Conservation (phyloP, 2,329 filamentous ascomycete species). For the Sporothrix curviconia region DNA sequence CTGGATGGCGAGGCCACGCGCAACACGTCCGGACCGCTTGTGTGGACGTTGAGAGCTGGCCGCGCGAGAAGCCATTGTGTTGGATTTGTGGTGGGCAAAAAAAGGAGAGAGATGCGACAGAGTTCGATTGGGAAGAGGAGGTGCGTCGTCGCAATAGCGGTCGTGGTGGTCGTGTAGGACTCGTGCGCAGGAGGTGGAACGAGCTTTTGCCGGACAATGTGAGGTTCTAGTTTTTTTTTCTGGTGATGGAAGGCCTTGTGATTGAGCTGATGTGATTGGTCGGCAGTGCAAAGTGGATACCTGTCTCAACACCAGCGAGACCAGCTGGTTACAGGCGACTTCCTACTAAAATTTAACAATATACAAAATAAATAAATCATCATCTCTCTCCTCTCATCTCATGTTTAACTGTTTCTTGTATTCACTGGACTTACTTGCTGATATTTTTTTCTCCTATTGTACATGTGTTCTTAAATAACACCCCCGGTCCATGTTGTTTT, state of each 20-base stretch:
- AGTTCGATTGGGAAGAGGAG: neutral
- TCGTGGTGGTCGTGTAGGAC: neutral
- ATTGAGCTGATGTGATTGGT: conserved; percentile 1
- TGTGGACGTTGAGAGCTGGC: conserved; percentile 3
- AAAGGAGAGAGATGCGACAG: neutral
- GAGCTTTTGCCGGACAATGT: neutral
- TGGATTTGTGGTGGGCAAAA: too few relatives aligned
- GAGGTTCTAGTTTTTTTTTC: conserved; percentile 7
- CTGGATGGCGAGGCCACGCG: too few relatives aligned
- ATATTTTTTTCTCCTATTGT: neutral
- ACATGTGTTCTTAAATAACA: neutral
- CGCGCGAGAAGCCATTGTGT: conserved; percentile 12
- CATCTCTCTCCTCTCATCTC: too few relatives aligned
- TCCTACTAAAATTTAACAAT: too few relatives aligned
- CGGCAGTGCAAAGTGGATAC: neutral
- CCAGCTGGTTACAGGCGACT: too few relatives aligned
- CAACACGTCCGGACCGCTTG: neutral
- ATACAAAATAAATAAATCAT: too few relatives aligned
- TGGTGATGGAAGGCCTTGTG: neutral
- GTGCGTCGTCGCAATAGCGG: neutral
- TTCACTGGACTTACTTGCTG: too few relatives aligned
- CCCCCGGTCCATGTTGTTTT: neutral
- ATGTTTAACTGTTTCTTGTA: too few relatives aligned
- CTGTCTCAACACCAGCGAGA: neutral
- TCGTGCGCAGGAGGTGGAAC: neutral